Conservation (phyloP, 1,284 basidiomycete genomes). For the Irpex sp. region DNA sequence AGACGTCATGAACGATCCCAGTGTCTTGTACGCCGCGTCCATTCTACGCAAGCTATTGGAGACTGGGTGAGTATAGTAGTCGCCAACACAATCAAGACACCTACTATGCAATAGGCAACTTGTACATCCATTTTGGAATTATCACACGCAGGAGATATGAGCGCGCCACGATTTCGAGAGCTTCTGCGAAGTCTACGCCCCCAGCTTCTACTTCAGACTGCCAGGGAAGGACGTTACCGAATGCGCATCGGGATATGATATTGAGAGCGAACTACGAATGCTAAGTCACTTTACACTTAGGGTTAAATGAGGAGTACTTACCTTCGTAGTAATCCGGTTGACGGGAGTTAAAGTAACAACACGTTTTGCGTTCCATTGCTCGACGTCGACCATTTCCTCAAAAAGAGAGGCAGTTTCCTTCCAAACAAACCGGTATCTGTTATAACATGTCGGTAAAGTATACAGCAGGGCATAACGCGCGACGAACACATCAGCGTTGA, state of each 20-base stretch:
- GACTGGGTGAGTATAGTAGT: too few species aligned
- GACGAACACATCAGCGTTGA: slow-evolving; percentile 2
- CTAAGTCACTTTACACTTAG: neutral
- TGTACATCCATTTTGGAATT: slow-evolving; percentile 9
- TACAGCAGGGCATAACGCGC: neutral
- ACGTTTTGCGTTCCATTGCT: slow-evolving; percentile 6
- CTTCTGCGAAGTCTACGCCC: slow-evolving; percentile 5
- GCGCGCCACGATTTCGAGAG: slow-evolving; percentile 1
- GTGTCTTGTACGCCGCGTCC: neutral
- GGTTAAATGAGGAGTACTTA: neutral
- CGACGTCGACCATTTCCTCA: slow-evolving; percentile 9
- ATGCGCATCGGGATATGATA: slow-evolving; percentile 7
- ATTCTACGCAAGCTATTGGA: slow-evolving; percentile 5
- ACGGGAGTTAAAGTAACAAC: neutral
- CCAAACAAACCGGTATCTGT: slow-evolving; percentile 1
- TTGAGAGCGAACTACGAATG: slow-evolving; percentile 2
- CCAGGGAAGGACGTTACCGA: slow-evolving; percentile 7
- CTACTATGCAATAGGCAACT: slow-evolving; percentile 9
- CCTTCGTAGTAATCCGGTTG: neutral
- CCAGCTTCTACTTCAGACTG: neutral
- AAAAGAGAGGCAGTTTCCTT: slow-evolving; percentile 7
- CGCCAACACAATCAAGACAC: neutral
- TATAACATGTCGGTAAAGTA: neutral
- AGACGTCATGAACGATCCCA: slow-evolving; percentile 3
- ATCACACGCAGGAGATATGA: neutral